These are phyloP conservation scores for Delitschia confertaspora DNA, from an alignment of 495 filamentous ascomycete genomes.

Conservation along the genomic window DNA sequence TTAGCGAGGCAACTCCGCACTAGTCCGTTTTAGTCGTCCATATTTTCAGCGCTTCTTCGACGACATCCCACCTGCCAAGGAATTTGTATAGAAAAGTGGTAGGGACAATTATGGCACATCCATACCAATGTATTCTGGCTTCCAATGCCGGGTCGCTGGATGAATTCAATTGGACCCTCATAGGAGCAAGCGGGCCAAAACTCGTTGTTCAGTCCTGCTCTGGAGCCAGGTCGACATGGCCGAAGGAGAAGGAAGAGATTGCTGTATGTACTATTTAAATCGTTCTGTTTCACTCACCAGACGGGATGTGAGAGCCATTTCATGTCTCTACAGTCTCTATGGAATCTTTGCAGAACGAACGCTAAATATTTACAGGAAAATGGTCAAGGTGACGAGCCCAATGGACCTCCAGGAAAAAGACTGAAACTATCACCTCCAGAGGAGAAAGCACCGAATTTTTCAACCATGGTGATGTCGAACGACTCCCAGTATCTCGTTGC, in stretches of 20 bases:
- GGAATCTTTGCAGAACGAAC: background rate
- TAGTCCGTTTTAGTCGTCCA: too few relatives aligned
- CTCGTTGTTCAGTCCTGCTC: conserved; percentile 49
- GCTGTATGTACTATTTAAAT: conserved; percentile 9
- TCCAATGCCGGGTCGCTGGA: conserved; percentile 31
- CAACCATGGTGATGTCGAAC: conserved; percentile 41
- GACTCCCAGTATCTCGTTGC: conserved; percentile 61
- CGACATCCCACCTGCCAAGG: too few relatives aligned
- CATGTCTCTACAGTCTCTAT: background rate
- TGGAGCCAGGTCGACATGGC: conserved; percentile 32
- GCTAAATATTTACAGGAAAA: conserved; percentile 12
- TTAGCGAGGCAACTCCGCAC: conserved; percentile 3
- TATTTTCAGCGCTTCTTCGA: too few relatives aligned
- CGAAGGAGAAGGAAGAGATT: background rate
- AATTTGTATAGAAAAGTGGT: too few relatives aligned
- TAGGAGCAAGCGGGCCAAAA: conserved; percentile 49
- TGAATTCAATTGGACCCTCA: conserved; percentile 37
- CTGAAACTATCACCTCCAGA: conserved; percentile 38
- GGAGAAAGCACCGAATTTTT: conserved; percentile 26
- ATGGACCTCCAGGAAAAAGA: conserved; percentile 44
- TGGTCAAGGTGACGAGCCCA: conserved; percentile 28
- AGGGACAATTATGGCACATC: conserved; percentile 35
- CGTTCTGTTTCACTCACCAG: too few relatives aligned
- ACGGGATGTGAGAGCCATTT: too few relatives aligned
- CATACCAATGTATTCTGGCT: conserved; percentile 47